Evolutionary conservation across 805 yeast genomes (phyloP).

Genomic region (Suhomyces xylopsoci): DNA sequence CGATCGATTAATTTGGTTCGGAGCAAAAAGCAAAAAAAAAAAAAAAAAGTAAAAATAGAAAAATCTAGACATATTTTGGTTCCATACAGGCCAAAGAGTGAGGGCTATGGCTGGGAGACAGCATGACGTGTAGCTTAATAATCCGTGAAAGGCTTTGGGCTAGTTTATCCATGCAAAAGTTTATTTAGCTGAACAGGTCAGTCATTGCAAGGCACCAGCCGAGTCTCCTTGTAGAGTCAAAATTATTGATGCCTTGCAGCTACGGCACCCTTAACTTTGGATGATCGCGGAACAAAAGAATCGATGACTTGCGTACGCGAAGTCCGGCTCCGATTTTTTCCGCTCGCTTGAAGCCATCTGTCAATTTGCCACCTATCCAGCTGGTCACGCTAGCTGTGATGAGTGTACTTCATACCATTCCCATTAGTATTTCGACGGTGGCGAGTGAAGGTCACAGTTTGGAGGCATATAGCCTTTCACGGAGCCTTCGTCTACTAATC

Average conservation of each 20-base stretch:
- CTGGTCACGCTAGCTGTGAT: not conserved
- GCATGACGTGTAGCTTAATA: not conserved
- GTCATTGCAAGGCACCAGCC: not conserved
- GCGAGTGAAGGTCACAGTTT: not conserved
- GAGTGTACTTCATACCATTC: not conserved
- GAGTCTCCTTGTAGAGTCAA: not conserved
- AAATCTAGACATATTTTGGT: not conserved
- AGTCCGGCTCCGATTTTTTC: not conserved
- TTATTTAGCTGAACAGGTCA: not conserved
- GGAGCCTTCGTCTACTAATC: not conserved
- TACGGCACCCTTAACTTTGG: not conserved
- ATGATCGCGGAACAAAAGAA: not conserved
- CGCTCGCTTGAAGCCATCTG: not conserved
- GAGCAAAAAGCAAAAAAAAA: not conserved
- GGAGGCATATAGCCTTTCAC: not conserved
- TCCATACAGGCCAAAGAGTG: not conserved
- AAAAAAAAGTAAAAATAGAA: not conserved
- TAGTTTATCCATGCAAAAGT: not conserved
- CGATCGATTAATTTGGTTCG: not conserved
- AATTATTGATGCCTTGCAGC: not conserved
- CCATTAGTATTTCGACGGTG: not conserved
- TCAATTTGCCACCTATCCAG: not conserved
- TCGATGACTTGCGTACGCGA: not conserved
- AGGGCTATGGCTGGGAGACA: not conserved
- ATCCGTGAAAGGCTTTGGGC: not conserved